phyloP scores from a whole-genome alignment of 1,284 basidiomycete species.

The Abortiporus biennis region DNA sequence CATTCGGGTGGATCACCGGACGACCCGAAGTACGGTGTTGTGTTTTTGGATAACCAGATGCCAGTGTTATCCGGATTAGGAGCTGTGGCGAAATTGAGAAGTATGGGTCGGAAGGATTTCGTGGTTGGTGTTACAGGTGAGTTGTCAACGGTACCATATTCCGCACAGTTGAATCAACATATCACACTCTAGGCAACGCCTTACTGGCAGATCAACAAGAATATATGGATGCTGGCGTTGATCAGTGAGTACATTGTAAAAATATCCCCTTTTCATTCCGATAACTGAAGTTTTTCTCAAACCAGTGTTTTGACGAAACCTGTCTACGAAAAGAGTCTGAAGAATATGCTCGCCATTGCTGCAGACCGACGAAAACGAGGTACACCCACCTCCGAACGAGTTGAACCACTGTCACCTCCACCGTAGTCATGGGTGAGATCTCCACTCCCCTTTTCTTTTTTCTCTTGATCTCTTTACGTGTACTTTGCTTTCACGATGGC shows the following conservation, averaged over 20 bases:
- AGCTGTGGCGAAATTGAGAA: constrained; percentile 60
- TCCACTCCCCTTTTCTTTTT: not conserved
- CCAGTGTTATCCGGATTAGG: constrained; percentile 78
- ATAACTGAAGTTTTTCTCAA: constrained; percentile 4
- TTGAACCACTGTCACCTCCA: not conserved
- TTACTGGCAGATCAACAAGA: constrained; percentile 64
- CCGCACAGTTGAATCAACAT: not conserved
- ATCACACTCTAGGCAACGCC: constrained; percentile 45
- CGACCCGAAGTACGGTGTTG: constrained; percentile 50
- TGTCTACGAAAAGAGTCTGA: constrained; percentile 30
- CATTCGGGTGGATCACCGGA: constrained; percentile 10
- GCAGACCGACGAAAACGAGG: constrained; percentile 25
- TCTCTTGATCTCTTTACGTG: not conserved
- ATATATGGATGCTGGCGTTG: constrained; percentile 73
- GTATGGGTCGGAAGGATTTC: constrained; percentile 63
- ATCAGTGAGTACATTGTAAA: constrained; percentile 63
- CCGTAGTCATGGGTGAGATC: too few relatives aligned
- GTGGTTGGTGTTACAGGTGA: constrained; percentile 74
- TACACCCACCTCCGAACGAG: constrained; percentile 5
- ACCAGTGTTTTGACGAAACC: constrained; percentile 33
- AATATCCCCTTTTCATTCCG: not conserved
- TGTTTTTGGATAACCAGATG: constrained; percentile 89
- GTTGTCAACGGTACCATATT: constrained; percentile 14
- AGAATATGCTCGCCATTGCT: constrained; percentile 27
- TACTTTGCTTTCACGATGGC: too few relatives aligned